These are phyloP conservation scores for Colletotrichum falcatum DNA, from an alignment of 2,329 filamentous ascomycete species.

Conservation along the genomic window DNA sequence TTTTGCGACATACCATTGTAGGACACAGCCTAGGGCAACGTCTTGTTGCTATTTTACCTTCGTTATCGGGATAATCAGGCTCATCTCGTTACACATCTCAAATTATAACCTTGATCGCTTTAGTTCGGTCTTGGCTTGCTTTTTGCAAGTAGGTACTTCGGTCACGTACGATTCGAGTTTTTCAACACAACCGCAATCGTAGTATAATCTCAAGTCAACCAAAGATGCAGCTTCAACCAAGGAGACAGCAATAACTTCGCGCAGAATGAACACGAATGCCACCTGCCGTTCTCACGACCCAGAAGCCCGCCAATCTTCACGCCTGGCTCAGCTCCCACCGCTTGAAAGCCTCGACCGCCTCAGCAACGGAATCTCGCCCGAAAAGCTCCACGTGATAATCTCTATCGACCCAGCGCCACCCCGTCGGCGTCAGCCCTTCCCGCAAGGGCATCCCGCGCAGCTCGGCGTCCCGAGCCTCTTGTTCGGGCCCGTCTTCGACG, in stretches of 20 bases:
- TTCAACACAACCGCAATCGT: neutral
- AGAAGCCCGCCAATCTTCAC: neutral
- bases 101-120: neutral
- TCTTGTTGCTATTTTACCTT: neutral
- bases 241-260: neutral
- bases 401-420: neutral
- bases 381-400: neutral
- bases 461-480: constrained; percentile 29
- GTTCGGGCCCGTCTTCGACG: constrained; percentile 24
- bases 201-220: neutral
- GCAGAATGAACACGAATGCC: neutral
- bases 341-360: neutral
- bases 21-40: neutral
- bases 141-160: neutral
- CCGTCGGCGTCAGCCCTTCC: neutral
- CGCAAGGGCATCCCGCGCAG: neutral
- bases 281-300: neutral
- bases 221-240: neutral
- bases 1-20: neutral
- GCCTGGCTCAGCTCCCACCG: neutral
- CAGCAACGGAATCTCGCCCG: neutral
- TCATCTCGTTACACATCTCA: neutral
- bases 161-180: neutral
- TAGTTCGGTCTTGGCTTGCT: neutral
- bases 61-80: too few relatives aligned